Percentiles rank a stretch among this genome's conserved stretches.
Evolutionary conservation across 139 green algal species (phyloP).

Genomic region (Parachlorella kessleri): DNA sequence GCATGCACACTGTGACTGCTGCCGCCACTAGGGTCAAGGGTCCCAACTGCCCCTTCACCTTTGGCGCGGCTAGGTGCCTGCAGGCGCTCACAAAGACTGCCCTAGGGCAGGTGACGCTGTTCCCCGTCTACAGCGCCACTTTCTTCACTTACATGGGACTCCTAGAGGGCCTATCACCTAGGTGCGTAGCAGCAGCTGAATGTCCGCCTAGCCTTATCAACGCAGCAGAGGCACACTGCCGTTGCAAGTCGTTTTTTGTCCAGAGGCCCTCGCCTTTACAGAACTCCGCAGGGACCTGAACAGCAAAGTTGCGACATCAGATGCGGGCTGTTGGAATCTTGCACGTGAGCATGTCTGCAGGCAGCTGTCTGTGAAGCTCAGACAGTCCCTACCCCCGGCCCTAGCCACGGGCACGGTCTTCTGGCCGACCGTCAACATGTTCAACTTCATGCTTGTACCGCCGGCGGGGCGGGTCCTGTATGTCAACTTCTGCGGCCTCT

Average conservation of each 20-base stretch:
- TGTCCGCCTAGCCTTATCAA: too few species aligned
- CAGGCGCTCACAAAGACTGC: slow-evolving; percentile 44
- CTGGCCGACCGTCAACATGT: slow-evolving; percentile 63
- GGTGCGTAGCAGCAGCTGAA: too few species aligned
- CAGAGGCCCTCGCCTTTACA: too few species aligned
- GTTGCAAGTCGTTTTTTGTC: too few species aligned
- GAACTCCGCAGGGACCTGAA: too few species aligned
- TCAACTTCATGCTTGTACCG: slow-evolving; percentile 66
- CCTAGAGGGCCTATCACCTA: slow-evolving; percentile 43
- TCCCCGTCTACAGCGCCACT: slow-evolving; percentile 43
- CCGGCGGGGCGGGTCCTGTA: slow-evolving; percentile 46
- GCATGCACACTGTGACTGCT: too few species aligned
- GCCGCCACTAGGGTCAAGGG: too few species aligned
- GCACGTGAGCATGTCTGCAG: neutral
- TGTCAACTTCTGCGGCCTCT: slow-evolving; percentile 46
- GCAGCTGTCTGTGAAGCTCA: slow-evolving; percentile 29
- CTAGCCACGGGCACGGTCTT: slow-evolving; percentile 48
- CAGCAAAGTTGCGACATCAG: neutral
- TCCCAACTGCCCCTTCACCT: neutral
- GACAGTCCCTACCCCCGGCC: slow-evolving; percentile 20
- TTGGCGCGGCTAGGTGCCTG: neutral
- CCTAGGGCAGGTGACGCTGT: slow-evolving; percentile 56
- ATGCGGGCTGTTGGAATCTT: neutral
- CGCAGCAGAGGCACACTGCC: too few species aligned
- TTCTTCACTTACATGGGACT: slow-evolving; percentile 58